Percentiles rank a stretch among this genome's conserved stretches.
These are phyloP conservation scores for Crucihimalaya himalaica DNA, from an alignment of 345 rosid species.

Conservation along the genomic window DNA sequence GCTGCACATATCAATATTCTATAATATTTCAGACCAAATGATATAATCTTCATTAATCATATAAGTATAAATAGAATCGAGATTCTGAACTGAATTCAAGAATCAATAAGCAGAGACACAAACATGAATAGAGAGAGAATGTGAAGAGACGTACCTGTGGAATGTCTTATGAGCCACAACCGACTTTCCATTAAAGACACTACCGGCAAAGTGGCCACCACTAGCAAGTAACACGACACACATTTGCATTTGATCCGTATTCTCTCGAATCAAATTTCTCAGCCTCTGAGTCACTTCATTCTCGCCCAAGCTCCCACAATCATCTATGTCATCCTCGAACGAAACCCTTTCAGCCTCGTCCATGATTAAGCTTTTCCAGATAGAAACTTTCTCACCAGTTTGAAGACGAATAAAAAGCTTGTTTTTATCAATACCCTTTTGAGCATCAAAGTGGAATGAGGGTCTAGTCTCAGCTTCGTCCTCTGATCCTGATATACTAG, in stretches of 20 bases:
- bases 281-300: constrained; percentile 65
- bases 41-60: not conserved
- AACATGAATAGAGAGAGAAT: not conserved
- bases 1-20: not conserved
- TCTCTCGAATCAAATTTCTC: constrained; percentile 48
- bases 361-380: constrained; percentile 74
- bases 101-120: too few relatives aligned
- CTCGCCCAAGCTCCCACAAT: constrained; percentile 41
- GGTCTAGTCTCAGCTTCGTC: constrained; percentile 65
- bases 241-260: constrained; percentile 47
- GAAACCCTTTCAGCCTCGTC: constrained; percentile 63
- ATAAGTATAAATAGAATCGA: not conserved
- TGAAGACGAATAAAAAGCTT: constrained; percentile 66
- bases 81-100: not conserved
- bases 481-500: constrained; percentile 96
- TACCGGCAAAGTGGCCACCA: constrained; percentile 93
- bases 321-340: constrained; percentile 43
- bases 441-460: constrained; percentile 29
- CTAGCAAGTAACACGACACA: constrained; percentile 80
- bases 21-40: not conserved
- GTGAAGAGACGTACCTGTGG: constrained; percentile 64
- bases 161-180: constrained; percentile 88
- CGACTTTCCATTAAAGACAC: constrained; percentile 69
- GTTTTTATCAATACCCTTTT: constrained; percentile 49
- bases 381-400: constrained; percentile 68